Conservation (phyloP, 257 asterid genomes). For the Primulina eburnea region DNA sequence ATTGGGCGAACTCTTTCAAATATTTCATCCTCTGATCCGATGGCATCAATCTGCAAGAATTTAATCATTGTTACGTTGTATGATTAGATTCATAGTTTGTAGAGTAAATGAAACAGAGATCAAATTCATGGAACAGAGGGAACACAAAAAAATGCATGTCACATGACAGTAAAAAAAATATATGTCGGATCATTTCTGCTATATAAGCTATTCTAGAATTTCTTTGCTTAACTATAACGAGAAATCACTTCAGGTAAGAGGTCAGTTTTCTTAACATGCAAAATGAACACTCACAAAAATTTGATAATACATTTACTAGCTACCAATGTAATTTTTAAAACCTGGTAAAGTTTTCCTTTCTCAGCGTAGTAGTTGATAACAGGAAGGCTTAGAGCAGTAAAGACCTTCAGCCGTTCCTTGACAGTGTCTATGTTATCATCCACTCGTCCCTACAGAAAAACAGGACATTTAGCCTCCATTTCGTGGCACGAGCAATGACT, state of each 20-base stretch:
- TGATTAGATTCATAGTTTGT: constrained; percentile 4
- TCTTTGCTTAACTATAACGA: constrained; percentile 19
- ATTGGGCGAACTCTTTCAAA: constrained; percentile 67
- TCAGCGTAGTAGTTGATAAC: constrained; percentile 73
- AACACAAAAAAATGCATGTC: constrained; percentile 13
- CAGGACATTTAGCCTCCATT: constrained; percentile 17
- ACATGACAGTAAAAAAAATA: not conserved
- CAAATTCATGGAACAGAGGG: constrained; percentile 5
- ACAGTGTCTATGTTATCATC: constrained; percentile 92
- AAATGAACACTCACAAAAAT: constrained; percentile 16
- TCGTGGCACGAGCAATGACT: constrained; percentile 20
- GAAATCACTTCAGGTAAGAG: constrained; percentile 10
- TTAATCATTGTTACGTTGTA: constrained; percentile 2
- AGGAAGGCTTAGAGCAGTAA: constrained; percentile 70
- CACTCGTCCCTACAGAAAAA: constrained; percentile 68
- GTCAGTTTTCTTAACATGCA: constrained; percentile 10
- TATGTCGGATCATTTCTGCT: not conserved
- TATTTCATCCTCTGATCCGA: constrained; percentile 86
- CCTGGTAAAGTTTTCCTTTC: constrained; percentile 88
- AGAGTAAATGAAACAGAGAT: constrained; percentile 16
- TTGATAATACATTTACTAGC: constrained; percentile 10
- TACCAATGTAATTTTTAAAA: constrained; percentile 27
- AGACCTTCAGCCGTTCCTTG: constrained; percentile 71
- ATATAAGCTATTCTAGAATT: constrained; percentile 4
- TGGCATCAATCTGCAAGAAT: constrained; percentile 70